phyloP scores from a whole-genome alignment of 495 filamentous ascomycete species.

The Neurospora hispaniola region DNA sequence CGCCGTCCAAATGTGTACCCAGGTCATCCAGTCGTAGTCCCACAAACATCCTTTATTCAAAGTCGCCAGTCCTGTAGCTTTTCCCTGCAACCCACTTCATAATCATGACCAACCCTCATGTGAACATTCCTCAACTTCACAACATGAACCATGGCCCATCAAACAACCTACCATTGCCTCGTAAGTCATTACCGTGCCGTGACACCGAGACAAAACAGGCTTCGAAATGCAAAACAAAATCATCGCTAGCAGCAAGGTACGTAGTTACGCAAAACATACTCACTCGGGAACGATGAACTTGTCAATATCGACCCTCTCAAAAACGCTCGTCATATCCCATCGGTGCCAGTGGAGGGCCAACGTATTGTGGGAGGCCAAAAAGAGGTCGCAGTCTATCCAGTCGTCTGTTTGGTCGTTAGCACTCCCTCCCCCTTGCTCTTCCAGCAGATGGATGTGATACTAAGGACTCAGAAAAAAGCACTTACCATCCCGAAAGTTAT shows the following conservation, averaged over 20 bases:
- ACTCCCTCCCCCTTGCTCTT: too few relatives aligned
- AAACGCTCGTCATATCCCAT: slow-evolving; percentile 74
- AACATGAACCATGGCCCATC: neutral
- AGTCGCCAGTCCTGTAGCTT: neutral
- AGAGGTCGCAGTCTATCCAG: slow-evolving; percentile 63
- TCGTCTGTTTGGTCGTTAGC: slow-evolving; percentile 38
- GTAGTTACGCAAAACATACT: neutral
- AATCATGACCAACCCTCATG: neutral
- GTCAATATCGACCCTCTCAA: slow-evolving; percentile 69
- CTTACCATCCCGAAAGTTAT: slow-evolving; percentile 61
- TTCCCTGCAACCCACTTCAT: neutral
- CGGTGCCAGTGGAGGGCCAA: slow-evolving; percentile 76
- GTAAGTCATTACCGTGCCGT: neutral
- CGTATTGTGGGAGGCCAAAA: slow-evolving; percentile 64
- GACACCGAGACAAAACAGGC: neutral
- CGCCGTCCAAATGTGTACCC: neutral
- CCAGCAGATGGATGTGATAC: neutral
- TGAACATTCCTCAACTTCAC: neutral
- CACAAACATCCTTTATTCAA: too few relatives aligned
- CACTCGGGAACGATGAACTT: slow-evolving; percentile 24
- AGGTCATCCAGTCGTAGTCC: neutral
- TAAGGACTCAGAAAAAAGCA: neutral
- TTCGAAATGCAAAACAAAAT: neutral
- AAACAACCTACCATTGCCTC: neutral
- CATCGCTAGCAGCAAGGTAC: neutral